Conservation (phyloP, 2,329 filamentous ascomycete genomes). For the Fusarium nodosum region DNA sequence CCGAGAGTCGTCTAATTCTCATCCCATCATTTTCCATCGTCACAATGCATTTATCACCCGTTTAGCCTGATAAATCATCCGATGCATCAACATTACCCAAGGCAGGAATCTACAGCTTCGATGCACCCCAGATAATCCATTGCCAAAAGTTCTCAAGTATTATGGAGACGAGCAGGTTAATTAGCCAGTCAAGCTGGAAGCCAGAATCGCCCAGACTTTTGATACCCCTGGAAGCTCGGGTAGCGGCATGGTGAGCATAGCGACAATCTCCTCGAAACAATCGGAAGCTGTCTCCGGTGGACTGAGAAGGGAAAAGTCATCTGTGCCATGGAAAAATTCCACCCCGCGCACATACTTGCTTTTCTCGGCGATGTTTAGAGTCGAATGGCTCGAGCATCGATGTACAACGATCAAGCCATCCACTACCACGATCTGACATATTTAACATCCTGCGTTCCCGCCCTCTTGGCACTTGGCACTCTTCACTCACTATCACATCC, state of each 20-base stretch:
- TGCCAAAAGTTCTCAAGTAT: neutral
- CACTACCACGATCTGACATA: constrained; percentile 6
- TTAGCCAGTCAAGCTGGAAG: neutral
- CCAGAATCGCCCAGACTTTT: neutral
- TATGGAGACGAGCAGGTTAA: neutral
- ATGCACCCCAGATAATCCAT: neutral
- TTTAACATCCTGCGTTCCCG: constrained; percentile 6
- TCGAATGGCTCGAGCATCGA: neutral
- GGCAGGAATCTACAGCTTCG: neutral
- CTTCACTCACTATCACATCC: constrained; percentile 8
- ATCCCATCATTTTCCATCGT: neutral
- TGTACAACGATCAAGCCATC: neutral
- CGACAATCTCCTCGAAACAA: neutral
- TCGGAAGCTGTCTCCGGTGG: neutral
- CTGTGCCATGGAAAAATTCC: neutral
- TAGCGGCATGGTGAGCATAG: neutral
- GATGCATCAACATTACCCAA: neutral
- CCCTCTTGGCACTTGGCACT: constrained; percentile 26
- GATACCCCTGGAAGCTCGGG: neutral
- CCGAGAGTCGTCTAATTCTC: neutral
- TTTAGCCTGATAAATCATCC: neutral
- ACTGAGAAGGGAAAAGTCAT: neutral
- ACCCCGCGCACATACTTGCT: constrained; percentile 1
- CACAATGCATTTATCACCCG: neutral
- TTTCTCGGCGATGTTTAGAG: neutral